Percentiles rank a stretch among this genome's conserved stretches.
Conservation (phyloP, 2,329 filamentous ascomycete genomes). For the Botrytis porri region DNA sequence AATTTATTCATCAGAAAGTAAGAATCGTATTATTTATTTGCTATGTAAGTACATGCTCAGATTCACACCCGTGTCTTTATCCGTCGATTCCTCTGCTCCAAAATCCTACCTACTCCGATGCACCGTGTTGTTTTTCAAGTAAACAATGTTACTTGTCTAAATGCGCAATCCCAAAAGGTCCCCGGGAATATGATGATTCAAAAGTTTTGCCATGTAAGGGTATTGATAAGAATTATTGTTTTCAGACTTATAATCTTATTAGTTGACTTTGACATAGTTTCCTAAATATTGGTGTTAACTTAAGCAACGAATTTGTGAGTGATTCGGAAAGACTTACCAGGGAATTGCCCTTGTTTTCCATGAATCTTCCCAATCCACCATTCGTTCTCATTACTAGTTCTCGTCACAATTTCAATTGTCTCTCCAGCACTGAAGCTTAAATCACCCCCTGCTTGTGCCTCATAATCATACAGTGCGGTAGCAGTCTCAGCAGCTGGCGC, state of each 20-base stretch:
- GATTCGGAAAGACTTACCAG: constrained; percentile 59
- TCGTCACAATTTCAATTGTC: constrained; percentile 78
- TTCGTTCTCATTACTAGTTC: constrained; percentile 90
- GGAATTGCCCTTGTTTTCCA: constrained; percentile 86
- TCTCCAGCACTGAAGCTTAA: constrained; percentile 87
- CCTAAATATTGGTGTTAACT: constrained; percentile 39
- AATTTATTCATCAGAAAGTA: constrained; percentile 4
- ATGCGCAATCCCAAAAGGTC: neutral
- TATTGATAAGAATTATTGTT: constrained; percentile 9
- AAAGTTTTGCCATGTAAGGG: constrained; percentile 9
- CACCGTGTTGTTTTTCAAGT: neutral
- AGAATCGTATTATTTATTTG: constrained; percentile 18
- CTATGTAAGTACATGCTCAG: constrained; percentile 16
- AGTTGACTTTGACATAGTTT: constrained; percentile 49
- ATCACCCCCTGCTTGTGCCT: constrained; percentile 91
- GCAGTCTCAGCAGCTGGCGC: constrained; percentile 69
- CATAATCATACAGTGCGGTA: constrained; percentile 93
- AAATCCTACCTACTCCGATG: constrained; percentile 6
- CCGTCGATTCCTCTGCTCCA: neutral
- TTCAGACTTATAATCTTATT: constrained; percentile 16
- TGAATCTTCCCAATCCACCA: constrained; percentile 90
- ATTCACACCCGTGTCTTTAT: neutral
- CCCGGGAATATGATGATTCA: constrained; percentile 7
- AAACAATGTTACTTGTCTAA: neutral
- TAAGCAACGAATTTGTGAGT: neutral